Evolutionary conservation across 2,329 filamentous ascomycete species (phyloP).

Genomic region (Westerdykella sp.): DNA sequence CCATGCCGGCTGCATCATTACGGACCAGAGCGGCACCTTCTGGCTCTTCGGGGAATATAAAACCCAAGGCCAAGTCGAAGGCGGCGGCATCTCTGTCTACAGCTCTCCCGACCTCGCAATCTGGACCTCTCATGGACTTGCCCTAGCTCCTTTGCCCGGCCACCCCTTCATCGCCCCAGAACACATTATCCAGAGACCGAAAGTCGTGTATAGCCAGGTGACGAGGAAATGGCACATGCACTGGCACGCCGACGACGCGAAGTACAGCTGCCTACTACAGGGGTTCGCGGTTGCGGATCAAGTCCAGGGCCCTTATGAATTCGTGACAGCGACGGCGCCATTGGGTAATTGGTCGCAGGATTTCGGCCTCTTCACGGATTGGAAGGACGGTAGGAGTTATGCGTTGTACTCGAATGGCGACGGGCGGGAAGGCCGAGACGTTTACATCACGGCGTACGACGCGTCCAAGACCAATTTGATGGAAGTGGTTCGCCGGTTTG

Average conservation of each 20-base stretch:
- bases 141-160: slow-evolving; percentile 51
- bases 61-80: slow-evolving; percentile 51
- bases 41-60: slow-evolving; percentile 61
- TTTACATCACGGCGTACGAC: slow-evolving; percentile 53
- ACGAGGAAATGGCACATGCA: too few species aligned
- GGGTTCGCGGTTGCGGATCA: slow-evolving; percentile 51
- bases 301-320: slow-evolving; percentile 50
- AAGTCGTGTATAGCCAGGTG: slow-evolving; percentile 44
- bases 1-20: slow-evolving; percentile 53
- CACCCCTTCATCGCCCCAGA: slow-evolving; percentile 51
- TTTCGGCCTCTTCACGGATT: slow-evolving; percentile 56
- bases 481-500: slow-evolving; percentile 49
- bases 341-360: slow-evolving; percentile 60
- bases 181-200: slow-evolving; percentile 57
- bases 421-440: slow-evolving; percentile 48
- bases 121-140: slow-evolving; percentile 53
- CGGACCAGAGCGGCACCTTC: slow-evolving; percentile 51
- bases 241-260: too few species aligned
- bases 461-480: slow-evolving; percentile 48
- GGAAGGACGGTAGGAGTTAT: slow-evolving; percentile 52
- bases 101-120: slow-evolving; percentile 56
- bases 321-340: slow-evolving; percentile 49
- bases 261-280: slow-evolving; percentile 41
- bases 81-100: slow-evolving; percentile 53
- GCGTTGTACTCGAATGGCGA: slow-evolving; percentile 57